Conservation (phyloP, 2,329 filamentous ascomycete species). For the Fusarium sp. region DNA sequence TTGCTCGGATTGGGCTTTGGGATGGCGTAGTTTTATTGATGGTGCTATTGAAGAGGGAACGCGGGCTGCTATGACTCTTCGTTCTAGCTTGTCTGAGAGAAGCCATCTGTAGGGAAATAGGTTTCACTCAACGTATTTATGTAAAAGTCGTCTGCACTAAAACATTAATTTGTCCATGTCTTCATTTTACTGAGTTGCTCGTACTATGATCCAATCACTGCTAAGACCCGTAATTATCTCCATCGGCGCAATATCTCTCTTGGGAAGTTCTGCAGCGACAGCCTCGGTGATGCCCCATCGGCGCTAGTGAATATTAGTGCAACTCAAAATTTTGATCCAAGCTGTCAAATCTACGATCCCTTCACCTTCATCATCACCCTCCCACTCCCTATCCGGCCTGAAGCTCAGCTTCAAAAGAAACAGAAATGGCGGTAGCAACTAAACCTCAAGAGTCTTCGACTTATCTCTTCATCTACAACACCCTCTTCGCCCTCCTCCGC, state of each 20-base stretch:
- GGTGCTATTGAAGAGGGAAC: constrained; percentile 60
- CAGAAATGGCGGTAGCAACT: constrained; percentile 2
- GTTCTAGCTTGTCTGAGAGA: constrained; percentile 7
- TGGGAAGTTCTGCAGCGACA: constrained; percentile 18
- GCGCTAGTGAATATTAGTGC: background rate
- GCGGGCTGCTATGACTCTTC: constrained; percentile 42
- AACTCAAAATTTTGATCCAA: background rate
- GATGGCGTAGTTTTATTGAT: constrained; percentile 63
- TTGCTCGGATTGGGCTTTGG: constrained; percentile 60
- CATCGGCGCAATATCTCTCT: constrained; percentile 11
- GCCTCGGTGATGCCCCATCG: constrained; percentile 18
- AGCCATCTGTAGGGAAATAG: background rate
- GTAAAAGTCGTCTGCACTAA: background rate
- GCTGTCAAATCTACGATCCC: background rate
- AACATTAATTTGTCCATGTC: background rate
- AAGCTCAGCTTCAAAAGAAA: background rate
- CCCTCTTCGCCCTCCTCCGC: constrained; percentile 19
- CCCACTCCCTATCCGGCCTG: background rate
- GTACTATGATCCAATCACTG: background rate
- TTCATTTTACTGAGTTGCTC: background rate
- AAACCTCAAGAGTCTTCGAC: background rate
- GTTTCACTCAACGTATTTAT: too few species aligned
- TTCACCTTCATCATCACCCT: background rate
- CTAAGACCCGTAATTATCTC: constrained; percentile 3
- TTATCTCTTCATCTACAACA: constrained; percentile 35